These are phyloP conservation scores for Saccharomyces pastorianus DNA, from an alignment of 1,139 yeast species.

Conservation along the genomic window DNA sequence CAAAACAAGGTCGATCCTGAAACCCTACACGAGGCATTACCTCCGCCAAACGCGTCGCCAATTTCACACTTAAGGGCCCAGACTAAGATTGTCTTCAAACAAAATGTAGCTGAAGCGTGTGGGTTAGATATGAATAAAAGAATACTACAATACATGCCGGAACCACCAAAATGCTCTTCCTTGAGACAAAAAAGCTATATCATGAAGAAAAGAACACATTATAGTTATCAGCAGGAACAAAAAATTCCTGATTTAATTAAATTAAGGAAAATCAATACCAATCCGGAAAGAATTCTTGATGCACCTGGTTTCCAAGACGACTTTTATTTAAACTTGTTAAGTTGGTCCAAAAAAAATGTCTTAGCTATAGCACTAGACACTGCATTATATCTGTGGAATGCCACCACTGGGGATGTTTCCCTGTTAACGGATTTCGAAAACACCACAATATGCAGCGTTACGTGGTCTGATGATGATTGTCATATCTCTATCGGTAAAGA, in stretches of 20 bases:
- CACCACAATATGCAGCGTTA: conserved; percentile 55
- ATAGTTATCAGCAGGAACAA: conserved; percentile 18
- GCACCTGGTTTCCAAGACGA: conserved; percentile 95
- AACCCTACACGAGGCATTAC: conserved; percentile 26
- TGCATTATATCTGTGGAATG: conserved; percentile 89
- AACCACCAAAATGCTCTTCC: conserved; percentile 56
- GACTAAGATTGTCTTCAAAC: conserved; percentile 63
- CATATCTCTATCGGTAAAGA: conserved; percentile 79
- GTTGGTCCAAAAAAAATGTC: conserved; percentile 81
- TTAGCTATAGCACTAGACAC: conserved; percentile 86
- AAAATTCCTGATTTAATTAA: conserved; percentile 28
- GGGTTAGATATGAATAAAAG: conserved; percentile 81
- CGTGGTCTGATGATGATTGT: conserved; percentile 90
- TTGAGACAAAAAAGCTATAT: conserved; percentile 22
- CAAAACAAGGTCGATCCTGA: conserved; percentile 25
- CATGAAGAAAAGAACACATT: conserved; percentile 26
- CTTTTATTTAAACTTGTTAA: conserved; percentile 75
- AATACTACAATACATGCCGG: conserved; percentile 78
- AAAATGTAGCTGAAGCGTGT: conserved; percentile 89
- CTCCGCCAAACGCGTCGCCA: conserved; percentile 43
- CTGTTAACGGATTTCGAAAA: conserved; percentile 43
- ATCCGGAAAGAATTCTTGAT: conserved; percentile 89
- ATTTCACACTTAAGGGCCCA: conserved; percentile 57
- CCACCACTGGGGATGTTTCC: conserved; percentile 72
- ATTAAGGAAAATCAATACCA: conserved; percentile 67